Evolutionary conservation across 495 filamentous ascomycete species (phyloP).

Genomic region (Annulohypoxylon moriforme): DNA sequence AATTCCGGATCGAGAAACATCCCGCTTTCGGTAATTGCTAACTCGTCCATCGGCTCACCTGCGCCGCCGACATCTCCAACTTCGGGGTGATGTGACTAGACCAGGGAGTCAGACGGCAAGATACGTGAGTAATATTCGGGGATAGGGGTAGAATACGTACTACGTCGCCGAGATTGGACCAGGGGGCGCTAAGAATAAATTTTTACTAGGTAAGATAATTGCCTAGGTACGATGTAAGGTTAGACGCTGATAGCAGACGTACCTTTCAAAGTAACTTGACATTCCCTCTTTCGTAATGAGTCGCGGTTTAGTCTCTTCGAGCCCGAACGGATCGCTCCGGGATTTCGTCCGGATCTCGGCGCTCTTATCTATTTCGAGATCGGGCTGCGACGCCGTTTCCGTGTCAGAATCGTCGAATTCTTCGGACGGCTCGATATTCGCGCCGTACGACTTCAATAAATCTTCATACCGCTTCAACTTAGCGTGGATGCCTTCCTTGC

Average conservation of each 20-base stretch:
- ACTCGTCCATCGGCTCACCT: constrained; percentile 21
- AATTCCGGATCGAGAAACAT: constrained; percentile 50
- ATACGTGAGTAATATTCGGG: not conserved
- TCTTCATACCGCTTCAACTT: constrained; percentile 50
- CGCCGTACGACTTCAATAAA: constrained; percentile 34
- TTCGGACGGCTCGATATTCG: constrained; percentile 26
- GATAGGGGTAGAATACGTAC: constrained; percentile 10
- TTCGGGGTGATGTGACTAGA: constrained; percentile 26
- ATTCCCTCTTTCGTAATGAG: constrained; percentile 32
- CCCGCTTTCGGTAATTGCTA: not conserved
- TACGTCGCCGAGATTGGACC: constrained; percentile 26
- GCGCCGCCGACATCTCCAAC: constrained; percentile 8
- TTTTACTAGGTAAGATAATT: not conserved
- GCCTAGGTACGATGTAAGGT: not conserved
- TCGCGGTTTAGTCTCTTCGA: constrained; percentile 23
- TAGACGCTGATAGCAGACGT: not conserved
- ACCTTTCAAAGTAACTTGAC: constrained; percentile 40
- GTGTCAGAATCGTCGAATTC: constrained; percentile 29
- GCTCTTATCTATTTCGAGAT: constrained; percentile 10
- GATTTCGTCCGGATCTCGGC: not conserved
- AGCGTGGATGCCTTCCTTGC: constrained; percentile 48
- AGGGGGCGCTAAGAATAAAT: constrained; percentile 22
- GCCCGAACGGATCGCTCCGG: constrained; percentile 5
- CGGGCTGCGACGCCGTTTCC: constrained; percentile 22
- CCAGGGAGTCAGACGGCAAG: not conserved